Base-by-base conservation (phyloP, 2,329 filamentous ascomycete genomes). In the Epichloe festucae region DNA sequence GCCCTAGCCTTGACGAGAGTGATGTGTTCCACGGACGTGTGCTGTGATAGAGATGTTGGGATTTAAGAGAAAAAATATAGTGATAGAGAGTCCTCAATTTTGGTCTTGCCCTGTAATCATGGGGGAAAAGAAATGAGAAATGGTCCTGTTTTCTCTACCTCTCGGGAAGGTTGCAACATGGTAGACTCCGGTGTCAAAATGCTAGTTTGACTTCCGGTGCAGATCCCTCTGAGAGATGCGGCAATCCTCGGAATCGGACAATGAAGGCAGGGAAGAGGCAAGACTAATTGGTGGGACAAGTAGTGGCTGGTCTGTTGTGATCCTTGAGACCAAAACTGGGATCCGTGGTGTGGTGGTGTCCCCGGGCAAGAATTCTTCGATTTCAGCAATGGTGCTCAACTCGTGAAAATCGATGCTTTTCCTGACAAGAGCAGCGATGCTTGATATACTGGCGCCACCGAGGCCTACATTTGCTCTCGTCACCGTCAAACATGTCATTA, bases 271-370 rank as follows among this genome's bases (percentile, higher is more conserved):
- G 42, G 34, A 40, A 17, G n/a, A 48, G 42, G 21, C 45, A n/a
- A 46, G 46, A 34, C 19, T n/a, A 42, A 31, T 31, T 31, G 40
- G 52, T 53, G 45, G 47, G 38, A 53, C 45, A 53, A 36, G 23
- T 44, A 47, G 45, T 48, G 31, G 48, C 48, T 50, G 48, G 40
- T 50, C 48, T 53, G 52, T 21, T 21, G 48, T 48, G 52, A 47
- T 43, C 36, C 43, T 46, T 38, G 42, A 47, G 27, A 48, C 46
- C 46, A 42, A 31, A 19, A 39, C 5, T 31, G 46, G 41, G 46
- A 41, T 41, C 38, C 46, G 15, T 49, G 40, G 34, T 44, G 19
- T 49, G 48, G 19, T 49, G 23, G 48, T 44, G 48, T 23, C n/a
- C 40, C 44, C 41, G 34, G 48, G 46, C 39, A 49, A 41, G 51